Evolutionary conservation across 495 filamentous ascomycete species (phyloP).

Genomic region (Pyronema domesticum): DNA sequence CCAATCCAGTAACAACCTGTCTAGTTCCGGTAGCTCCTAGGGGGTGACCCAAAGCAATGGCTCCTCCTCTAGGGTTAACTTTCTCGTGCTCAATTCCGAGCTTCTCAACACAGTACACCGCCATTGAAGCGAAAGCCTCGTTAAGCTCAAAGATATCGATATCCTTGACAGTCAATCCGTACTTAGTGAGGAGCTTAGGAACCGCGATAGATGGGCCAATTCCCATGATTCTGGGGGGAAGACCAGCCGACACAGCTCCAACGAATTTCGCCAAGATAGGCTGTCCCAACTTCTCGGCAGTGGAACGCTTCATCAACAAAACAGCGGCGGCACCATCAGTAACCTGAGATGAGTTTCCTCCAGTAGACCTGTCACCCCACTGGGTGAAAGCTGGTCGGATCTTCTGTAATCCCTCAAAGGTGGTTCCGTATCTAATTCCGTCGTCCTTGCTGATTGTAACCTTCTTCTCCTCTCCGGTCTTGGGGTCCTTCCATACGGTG

Average conservation of each 20-base stretch:
- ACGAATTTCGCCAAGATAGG: slow-evolving; percentile 91
- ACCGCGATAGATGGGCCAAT: slow-evolving; percentile 89
- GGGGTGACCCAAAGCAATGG: slow-evolving; percentile 64
- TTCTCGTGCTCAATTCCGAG: slow-evolving; percentile 64
- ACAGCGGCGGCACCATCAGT: slow-evolving; percentile 88
- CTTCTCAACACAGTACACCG: slow-evolving; percentile 70
- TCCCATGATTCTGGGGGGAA: slow-evolving; percentile 84
- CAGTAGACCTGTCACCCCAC: slow-evolving; percentile 73
- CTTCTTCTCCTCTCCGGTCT: slow-evolving; percentile 57
- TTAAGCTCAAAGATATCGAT: slow-evolving; percentile 87
- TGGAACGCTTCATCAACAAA: slow-evolving; percentile 84
- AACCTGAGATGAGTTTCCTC: slow-evolving; percentile 90
- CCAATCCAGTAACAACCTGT: slow-evolving; percentile 70
- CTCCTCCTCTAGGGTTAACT: slow-evolving; percentile 76
- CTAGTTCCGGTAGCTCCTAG: slow-evolving; percentile 63
- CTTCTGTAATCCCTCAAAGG: slow-evolving; percentile 61
- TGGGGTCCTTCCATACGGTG: slow-evolving; percentile 61
- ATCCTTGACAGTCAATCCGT: slow-evolving; percentile 60
- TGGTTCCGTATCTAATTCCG: slow-evolving; percentile 77
- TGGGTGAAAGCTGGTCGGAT: slow-evolving; percentile 81
- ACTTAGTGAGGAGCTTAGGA: slow-evolving; percentile 75
- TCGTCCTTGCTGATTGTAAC: slow-evolving; percentile 73
- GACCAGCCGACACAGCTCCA: slow-evolving; percentile 73
- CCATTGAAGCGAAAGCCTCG: slow-evolving; percentile 96
- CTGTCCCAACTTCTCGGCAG: slow-evolving; percentile 69